These are phyloP conservation scores for Cladophialophora bantiana DNA, from an alignment of 2,329 filamentous ascomycete species.

Conservation along the genomic window DNA sequence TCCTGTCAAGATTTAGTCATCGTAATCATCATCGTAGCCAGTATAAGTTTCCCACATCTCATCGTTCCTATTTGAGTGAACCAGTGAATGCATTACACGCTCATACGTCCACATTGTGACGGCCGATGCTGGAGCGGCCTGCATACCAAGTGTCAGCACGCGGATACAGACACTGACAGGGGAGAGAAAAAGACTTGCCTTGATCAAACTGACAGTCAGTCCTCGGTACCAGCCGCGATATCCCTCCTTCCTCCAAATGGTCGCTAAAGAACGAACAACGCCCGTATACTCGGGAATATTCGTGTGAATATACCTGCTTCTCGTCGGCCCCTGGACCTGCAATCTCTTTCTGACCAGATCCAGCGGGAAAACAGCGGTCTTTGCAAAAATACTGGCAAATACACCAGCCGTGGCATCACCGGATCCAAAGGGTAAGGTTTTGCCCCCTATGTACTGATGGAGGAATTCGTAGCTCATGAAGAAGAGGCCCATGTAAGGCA, in stretches of 20 bases:
- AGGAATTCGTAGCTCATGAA: slow-evolving; percentile 87
- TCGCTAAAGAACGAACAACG: slow-evolving; percentile 69
- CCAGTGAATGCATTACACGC: slow-evolving; percentile 69
- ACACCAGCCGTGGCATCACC: slow-evolving; percentile 86
- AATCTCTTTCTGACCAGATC: slow-evolving; percentile 91
- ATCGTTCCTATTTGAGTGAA: slow-evolving; percentile 45
- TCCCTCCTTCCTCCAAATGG: slow-evolving; percentile 77
- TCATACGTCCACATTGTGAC: slow-evolving; percentile 97
- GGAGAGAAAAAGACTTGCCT: slow-evolving; percentile 57
- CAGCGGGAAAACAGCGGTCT: slow-evolving; percentile 89
- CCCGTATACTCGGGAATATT: slow-evolving; percentile 84
- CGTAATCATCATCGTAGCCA: slow-evolving; percentile 37
- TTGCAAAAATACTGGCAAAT: slow-evolving; percentile 78
- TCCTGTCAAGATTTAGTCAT: slow-evolving; percentile 38
- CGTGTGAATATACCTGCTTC: slow-evolving; percentile 77
- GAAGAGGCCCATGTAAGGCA: slow-evolving; percentile 97
- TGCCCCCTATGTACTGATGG: slow-evolving; percentile 63
- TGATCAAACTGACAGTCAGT: slow-evolving; percentile 84
- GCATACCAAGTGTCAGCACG: slow-evolving; percentile 5
- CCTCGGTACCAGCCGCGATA: slow-evolving; percentile 84
- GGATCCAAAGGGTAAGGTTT: slow-evolving; percentile 72
- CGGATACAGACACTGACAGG: neutral
- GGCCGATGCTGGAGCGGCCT: slow-evolving; percentile 82
- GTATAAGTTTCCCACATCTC: slow-evolving; percentile 40
- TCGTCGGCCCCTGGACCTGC: slow-evolving; percentile 92